Evolutionary conservation across 148 eudicot species (phyloP), one percentile per base, ranked within the genome.

Genomic region (Rhododendron molle): DNA sequence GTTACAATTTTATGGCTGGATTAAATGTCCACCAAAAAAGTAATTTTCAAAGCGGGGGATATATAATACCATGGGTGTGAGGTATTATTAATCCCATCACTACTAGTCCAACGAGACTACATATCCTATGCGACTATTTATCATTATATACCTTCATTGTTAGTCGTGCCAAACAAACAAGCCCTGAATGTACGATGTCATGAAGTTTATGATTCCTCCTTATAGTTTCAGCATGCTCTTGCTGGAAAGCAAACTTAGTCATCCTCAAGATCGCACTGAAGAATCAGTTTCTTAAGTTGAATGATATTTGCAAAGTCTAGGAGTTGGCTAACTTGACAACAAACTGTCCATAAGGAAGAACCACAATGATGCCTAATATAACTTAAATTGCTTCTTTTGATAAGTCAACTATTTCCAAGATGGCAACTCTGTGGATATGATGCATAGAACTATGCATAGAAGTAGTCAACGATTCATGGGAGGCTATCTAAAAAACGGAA

Each of bases 401-500:
- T 58, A 72, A 73, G 67, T 32, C 65, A 83, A 69, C 78, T 23
- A 69, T 43, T 82, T 65, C 71, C 38, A 43, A 82, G 84, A 82
- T 65, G 46, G 76, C 76, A 82, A 83, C 40, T 26, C 77, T 16
- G 56, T 54, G 43, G 16, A 83, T 15, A 72, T 54, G 60, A 54
- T 54, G 18, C 16, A 54, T 54, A 54, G 60, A 54, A 54, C 60
- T 54, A 16, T 54, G 60, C 60, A 52, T 54, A 15, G 60, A 16
- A 54, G 60, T 15, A 54, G 60, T 54, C 60, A 54, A 16, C 13
- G 5, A n/a, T 73, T 49, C 40, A 43, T 26, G 26, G 54, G 56
- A 44, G 62, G 28, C 20, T 28, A 72, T 46, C 73, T 67, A 10
- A 72, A 69, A 44, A 60, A 82, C 84, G 30, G 21, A 82, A 82